Base-by-base conservation (phyloP, 2,329 filamentous ascomycete genomes). In the Ceratocystis ficicola region DNA sequence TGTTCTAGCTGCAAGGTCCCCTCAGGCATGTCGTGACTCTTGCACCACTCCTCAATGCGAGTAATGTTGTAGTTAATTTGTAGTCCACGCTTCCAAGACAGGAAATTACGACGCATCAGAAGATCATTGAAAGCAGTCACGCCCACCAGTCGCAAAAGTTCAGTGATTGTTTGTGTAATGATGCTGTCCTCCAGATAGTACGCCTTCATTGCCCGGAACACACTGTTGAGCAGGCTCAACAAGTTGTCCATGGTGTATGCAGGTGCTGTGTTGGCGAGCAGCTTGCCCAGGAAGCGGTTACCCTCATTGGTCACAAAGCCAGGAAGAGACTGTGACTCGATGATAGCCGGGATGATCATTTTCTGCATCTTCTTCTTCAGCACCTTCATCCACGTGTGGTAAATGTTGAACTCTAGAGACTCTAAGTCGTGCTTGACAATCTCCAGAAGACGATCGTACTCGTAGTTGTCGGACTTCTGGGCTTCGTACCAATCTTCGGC, bases 31-130 rank as follows among this genome's bases (percentile, higher is more conserved):
- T 97, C 94, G 75, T 99, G 95, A 73, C 92, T 96, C 85, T 99
- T 99, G 79, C 94, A 99, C 94, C 94, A 99, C 77, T 99, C 94
- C 76, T 99, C 94, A 69, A 99, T 99, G 67, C 94, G 86, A 28
- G 94, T 99, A 75, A 99, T 99, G 79, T 99, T 99, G 81, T 99
- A 99, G 79, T 99, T 99, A 79, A 99, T 99, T 77, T 99, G 94
- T 65, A 99, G 84, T 71, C 94, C 94, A 76, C 94, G 90, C 81
- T 99, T 99, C 94, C 94, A 99, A 0, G 92, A 96, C 67, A 99
- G 83, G 83, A 99, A 99, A 77, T 97, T 97, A 71, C 94, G 85
- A 72, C 94, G 86, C 92, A 99, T 96, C 70, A 99, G 83, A 69
- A 99, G 80, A 74, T 99, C 94, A 75, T 99, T 99, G 80, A 99